These are phyloP conservation scores for Sporisorium iseilematis-ciliati DNA, from an alignment of 1,284 basidiomycete species.

Conservation along the genomic window DNA sequence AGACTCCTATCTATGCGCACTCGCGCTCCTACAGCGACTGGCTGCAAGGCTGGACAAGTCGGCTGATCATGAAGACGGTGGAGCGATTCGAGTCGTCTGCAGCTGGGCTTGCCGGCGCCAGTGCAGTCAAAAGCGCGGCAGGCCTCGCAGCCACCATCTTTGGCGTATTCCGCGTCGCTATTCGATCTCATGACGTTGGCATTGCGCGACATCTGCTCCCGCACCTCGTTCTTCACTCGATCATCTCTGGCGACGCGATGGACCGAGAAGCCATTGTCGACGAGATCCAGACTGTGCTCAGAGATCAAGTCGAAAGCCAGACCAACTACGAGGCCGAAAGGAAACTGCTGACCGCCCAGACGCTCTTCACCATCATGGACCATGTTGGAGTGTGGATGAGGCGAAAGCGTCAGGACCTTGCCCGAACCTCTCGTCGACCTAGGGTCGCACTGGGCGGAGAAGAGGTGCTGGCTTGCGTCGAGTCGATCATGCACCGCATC, in stretches of 20 bases:
- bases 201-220: slow-evolving; percentile 92
- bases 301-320: slow-evolving; percentile 79
- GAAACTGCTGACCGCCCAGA: slow-evolving; percentile 75
- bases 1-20: slow-evolving; percentile 75
- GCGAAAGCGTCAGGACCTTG: slow-evolving; percentile 69
- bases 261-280: slow-evolving; percentile 75
- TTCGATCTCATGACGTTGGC: slow-evolving; percentile 88
- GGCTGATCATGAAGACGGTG: slow-evolving; percentile 77
- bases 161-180: slow-evolving; percentile 80
- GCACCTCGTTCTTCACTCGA: slow-evolving; percentile 87
- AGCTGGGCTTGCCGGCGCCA: slow-evolving; percentile 20
- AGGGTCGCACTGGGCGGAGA: slow-evolving; percentile 44
- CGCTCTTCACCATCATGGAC: slow-evolving; percentile 92
- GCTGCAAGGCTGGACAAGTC: slow-evolving; percentile 89
- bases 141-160: slow-evolving; percentile 76
- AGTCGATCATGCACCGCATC: slow-evolving; percentile 84
- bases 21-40: slow-evolving; percentile 91
- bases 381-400: slow-evolving; percentile 92
- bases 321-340: slow-evolving; percentile 56
- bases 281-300: slow-evolving; percentile 85
- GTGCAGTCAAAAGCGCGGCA: slow-evolving; percentile 62
- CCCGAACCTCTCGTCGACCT: slow-evolving; percentile 38
- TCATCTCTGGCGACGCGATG: slow-evolving; percentile 81
- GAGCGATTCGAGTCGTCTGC: slow-evolving; percentile 20
- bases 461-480: slow-evolving; percentile 72